These are phyloP conservation scores for Mitosporidium daphniae DNA, from an alignment of 371 early-diverging fungal genomes.

Conservation along the genomic window DNA sequence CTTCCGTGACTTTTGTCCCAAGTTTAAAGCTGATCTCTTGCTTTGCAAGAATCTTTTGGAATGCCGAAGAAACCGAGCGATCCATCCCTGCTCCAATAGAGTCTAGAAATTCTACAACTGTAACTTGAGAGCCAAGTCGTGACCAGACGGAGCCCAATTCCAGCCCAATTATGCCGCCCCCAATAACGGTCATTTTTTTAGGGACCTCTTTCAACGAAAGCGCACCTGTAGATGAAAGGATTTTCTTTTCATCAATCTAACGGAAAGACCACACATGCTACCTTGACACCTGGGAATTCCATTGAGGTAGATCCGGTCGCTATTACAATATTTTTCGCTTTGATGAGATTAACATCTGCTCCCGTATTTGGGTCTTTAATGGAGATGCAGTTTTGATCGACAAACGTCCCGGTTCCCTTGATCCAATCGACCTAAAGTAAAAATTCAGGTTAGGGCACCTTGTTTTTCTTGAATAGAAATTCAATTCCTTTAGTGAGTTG, in stretches of 20 bases:
- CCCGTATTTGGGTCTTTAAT: slow-evolving; percentile 44
- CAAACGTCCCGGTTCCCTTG: slow-evolving; percentile 55
- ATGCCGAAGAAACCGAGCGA: slow-evolving; percentile 41
- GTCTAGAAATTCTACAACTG: slow-evolving; percentile 64
- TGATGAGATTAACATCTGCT: slow-evolving; percentile 16
- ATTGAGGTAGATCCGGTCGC: slow-evolving; percentile 82
- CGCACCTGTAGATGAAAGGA: slow-evolving; percentile 82
- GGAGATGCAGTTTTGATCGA: slow-evolving; percentile 27
- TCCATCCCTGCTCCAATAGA: slow-evolving; percentile 76
- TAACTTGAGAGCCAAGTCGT: slow-evolving; percentile 65
- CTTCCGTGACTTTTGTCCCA: slow-evolving; percentile 60
- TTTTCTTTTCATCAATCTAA: slow-evolving; percentile 50
- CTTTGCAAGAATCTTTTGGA: slow-evolving; percentile 53
- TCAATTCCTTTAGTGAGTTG: slow-evolving; percentile 67
- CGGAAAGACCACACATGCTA: slow-evolving; percentile 3
- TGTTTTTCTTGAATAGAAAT: slow-evolving; percentile 76
- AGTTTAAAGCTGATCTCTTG: slow-evolving; percentile 90
- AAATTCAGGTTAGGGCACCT: slow-evolving; percentile 9
- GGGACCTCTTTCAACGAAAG: slow-evolving; percentile 57
- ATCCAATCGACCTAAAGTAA: slow-evolving; percentile 17
- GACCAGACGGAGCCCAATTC: slow-evolving; percentile 89
- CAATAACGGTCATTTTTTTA: slow-evolving; percentile 84
- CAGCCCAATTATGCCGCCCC: slow-evolving; percentile 89
- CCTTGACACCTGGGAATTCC: slow-evolving; percentile 54
- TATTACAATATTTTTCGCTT: slow-evolving; percentile 69